Evolutionary conservation across 768 basidiomycete genomes (phyloP).

Genomic region (Fistulinella prunicolor): DNA sequence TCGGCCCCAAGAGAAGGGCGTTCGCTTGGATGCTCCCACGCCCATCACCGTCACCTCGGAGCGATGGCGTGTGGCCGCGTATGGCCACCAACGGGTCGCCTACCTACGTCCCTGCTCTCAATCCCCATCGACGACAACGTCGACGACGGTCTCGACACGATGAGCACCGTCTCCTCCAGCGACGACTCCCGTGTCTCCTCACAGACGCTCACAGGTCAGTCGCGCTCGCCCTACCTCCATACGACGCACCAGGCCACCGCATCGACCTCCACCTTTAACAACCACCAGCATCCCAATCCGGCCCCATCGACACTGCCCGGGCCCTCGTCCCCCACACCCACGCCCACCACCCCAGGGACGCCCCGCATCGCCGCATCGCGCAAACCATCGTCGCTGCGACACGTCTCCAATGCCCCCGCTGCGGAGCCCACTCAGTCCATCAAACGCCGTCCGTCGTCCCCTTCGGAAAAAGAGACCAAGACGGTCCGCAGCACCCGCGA

Average conservation of each 20-base stretch:
- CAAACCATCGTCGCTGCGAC: slow-evolving; percentile 32
- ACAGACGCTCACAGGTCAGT: slow-evolving; percentile 5
- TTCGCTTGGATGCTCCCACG: slow-evolving; percentile 16
- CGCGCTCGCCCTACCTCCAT: slow-evolving; percentile 40
- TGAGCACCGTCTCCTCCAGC: slow-evolving; percentile 17
- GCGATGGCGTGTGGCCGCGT: slow-evolving; percentile 23
- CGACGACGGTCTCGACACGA: slow-evolving; percentile 24
- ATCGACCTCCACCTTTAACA: slow-evolving; percentile 38
- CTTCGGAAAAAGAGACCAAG: slow-evolving; percentile 27
- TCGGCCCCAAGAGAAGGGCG: not conserved
- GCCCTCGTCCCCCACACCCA: slow-evolving; percentile 11
- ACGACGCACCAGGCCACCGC: slow-evolving; percentile 32
- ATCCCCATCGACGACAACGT: slow-evolving; percentile 15
- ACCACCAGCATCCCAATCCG: not conserved
- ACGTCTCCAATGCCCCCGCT: slow-evolving; percentile 29
- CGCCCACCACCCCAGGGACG: slow-evolving; percentile 22
- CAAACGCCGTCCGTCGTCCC: slow-evolving; percentile 27
- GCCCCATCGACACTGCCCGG: not conserved
- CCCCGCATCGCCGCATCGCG: slow-evolving; percentile 26
- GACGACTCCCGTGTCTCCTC: slow-evolving; percentile 15
- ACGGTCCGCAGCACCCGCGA: slow-evolving; percentile 14
- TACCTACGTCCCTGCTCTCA: slow-evolving; percentile 2
- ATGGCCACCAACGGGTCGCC: slow-evolving; percentile 10
- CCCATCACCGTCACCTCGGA: slow-evolving; percentile 13
- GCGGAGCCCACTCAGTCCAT: slow-evolving; percentile 25